These are phyloP conservation scores for Favolaschia claudopus DNA, from an alignment of 768 basidiomycete species.

Conservation along the genomic window DNA sequence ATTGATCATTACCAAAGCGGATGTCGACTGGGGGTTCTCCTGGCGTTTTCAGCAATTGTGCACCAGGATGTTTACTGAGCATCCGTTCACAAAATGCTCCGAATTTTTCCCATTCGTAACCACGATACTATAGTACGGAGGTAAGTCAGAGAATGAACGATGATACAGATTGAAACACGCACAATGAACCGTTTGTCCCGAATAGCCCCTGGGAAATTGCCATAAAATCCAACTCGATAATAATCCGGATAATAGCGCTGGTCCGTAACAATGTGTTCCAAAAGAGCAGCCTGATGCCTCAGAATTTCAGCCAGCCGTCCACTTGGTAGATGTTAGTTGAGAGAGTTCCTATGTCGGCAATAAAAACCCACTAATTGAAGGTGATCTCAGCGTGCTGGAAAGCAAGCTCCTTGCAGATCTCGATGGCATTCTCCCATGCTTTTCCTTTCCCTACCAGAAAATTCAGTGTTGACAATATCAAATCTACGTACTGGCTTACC, in stretches of 20 bases:
- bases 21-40: conserved; percentile 85
- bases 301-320: conserved; percentile 85
- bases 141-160: conserved; percentile 7
- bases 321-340: conserved; percentile 47
- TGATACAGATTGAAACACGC: conserved; percentile 34
- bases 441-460: conserved; percentile 81
- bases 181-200: conserved; percentile 93
- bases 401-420: conserved; percentile 91
- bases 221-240: conserved; percentile 93
- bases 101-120: conserved; percentile 94
- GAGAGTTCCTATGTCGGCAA: conserved; percentile 5
- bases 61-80: conserved; percentile 88
- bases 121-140: conserved; percentile 76
- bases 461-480: background rate
- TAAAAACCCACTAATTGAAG: conserved; percentile 80
- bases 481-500: conserved; percentile 52
- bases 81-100: conserved; percentile 90
- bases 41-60: conserved; percentile 75
- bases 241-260: conserved; percentile 92
- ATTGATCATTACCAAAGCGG: conserved; percentile 79
- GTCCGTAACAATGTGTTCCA: conserved; percentile 85
- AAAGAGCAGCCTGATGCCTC: conserved; percentile 83
- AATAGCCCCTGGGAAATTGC: conserved; percentile 86
- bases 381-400: conserved; percentile 89
- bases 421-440: conserved; percentile 95